Evolutionary conservation across 176 grass and related monocot species (phyloP), one percentile per base, ranked within the genome.

Genomic region (Cenchrus americanus): DNA sequence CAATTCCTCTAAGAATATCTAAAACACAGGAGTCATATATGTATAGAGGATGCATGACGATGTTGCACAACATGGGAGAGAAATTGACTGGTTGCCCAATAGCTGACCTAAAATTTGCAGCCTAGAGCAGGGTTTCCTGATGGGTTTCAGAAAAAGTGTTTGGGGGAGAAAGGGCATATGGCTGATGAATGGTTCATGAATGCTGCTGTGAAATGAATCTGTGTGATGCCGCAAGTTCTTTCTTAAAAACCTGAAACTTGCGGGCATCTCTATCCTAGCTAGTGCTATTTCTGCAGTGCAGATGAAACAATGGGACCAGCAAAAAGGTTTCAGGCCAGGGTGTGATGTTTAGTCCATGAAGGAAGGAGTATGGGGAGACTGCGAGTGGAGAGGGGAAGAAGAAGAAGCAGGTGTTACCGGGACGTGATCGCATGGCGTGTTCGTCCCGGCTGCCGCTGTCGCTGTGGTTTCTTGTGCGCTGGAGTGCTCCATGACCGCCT

Each of bases 241-340:
- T n/a, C 75, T 77, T 84, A 81, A 94, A 93, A 91, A 88, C 34
- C 41, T 86, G 83, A 89, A 86, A 86, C 75, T 58, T 72, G 80
- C 77, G 75, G 62, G 76, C 79, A 90, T 82, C 44, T 54, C 69
- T 78, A 44, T 14, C 83, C 61, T 71, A 19, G 51, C 37, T 70
- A 82, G 18, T 57, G 63, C 66, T 71, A 59, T 10, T 51, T 24
- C 27, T 85, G 77, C 23, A 42, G 66, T 65, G 58, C 9, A 51
- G 4, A 52, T 15, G 63, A 69, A 66, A 82, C 22, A 80, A 34
- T 48, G 23, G 22, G 69, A 83, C 46, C 22, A 62, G 44, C 32
- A 24, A n/a, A n/a, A 77, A 26, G 65, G 19, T 26, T 27, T 32
- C 64, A 54, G 43, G 68, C n/a, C n/a, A n/a, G n/a, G n/a, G 53